phyloP scores from a whole-genome alignment of 805 yeast species.

The Candida montana region DNA sequence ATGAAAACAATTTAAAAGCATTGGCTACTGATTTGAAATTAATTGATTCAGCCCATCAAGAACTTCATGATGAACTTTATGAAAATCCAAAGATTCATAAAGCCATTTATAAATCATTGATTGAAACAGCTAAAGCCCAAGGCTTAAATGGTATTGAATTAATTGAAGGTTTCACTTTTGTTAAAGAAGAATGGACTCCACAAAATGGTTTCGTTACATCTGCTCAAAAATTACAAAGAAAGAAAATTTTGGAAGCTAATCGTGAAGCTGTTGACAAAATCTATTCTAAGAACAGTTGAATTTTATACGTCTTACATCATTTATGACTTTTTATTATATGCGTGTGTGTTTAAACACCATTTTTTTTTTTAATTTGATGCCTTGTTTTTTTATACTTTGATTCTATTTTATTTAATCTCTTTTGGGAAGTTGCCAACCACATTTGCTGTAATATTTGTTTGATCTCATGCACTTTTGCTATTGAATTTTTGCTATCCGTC shows the following conservation, averaged over 20 bases:
- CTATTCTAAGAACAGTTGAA: slow-evolving; percentile 29
- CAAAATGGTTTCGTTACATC: slow-evolving; percentile 90
- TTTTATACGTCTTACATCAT: background rate
- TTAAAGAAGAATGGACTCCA: slow-evolving; percentile 96
- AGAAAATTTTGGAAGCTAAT: slow-evolving; percentile 71
- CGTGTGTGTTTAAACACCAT: too few species aligned
- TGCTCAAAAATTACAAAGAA: slow-evolving; percentile 95
- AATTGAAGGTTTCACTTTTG: slow-evolving; percentile 67
- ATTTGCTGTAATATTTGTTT: too few species aligned
- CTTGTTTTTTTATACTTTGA: too few species aligned
- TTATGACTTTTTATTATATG: too few species aligned
- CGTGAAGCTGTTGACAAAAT: slow-evolving; percentile 62
- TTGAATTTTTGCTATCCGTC: too few species aligned
- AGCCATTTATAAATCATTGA: slow-evolving; percentile 51
- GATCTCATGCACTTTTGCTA: too few species aligned
- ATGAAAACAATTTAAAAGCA: slow-evolving; percentile 56
- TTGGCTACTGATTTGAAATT: slow-evolving; percentile 55
- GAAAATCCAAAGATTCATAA: slow-evolving; percentile 50
- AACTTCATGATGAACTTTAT: slow-evolving; percentile 36
- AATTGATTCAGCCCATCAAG: slow-evolving; percentile 37
- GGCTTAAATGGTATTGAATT: slow-evolving; percentile 86
- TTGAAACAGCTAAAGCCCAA: slow-evolving; percentile 72
- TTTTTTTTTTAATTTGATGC: background rate
- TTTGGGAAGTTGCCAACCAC: too few species aligned
- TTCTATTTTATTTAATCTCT: too few species aligned